phyloP scores from a whole-genome alignment of 176 grass and related monocot species.

The Microstegium vimineum region DNA sequence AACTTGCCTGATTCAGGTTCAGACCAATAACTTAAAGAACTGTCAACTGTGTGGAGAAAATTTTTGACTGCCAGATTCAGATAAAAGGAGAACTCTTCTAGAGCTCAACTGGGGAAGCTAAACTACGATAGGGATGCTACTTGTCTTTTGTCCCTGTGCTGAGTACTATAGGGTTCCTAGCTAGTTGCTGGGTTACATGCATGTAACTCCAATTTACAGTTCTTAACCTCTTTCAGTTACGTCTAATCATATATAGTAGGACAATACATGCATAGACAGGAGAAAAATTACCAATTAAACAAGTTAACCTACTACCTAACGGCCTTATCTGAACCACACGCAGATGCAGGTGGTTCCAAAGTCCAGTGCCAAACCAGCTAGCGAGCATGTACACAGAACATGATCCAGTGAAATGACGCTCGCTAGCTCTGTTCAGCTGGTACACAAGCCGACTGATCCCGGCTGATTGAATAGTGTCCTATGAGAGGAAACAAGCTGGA shows the following conservation, averaged over 20 bases:
- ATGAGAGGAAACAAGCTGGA: too few relatives aligned
- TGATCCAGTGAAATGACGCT: neutral
- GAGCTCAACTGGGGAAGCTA: neutral
- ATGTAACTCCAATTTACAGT: neutral
- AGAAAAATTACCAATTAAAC: neutral
- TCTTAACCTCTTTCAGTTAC: neutral
- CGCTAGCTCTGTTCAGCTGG: too few relatives aligned
- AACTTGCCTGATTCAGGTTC: neutral
- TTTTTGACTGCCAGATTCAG: neutral
- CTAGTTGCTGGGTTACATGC: neutral
- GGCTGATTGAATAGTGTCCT: too few relatives aligned
- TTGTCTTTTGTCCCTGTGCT: neutral
- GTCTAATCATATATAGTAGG: neutral
- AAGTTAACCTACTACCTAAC: neutral
- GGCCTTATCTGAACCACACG: neutral
- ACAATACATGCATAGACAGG: neutral
- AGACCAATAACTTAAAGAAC: neutral
- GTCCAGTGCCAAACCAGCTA: constrained; percentile 23
- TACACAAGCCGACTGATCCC: too few relatives aligned
- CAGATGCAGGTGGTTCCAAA: constrained; percentile 12
- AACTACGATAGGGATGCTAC: neutral
- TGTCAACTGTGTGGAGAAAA: neutral
- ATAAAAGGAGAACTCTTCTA: neutral
- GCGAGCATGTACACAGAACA: neutral
- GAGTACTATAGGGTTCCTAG: neutral